A percentile compares a stretch with the other conserved stretches of the same genome.
These are phyloP conservation scores for carrot (Daucus carota) DNA, from an alignment of 129 eudicot genomes.

Conservation along the genomic window DH1_v3.0 NC_030383.2:16284001-16284500, in stretches of 20 bases:
- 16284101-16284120: slow-evolving; percentile 35
- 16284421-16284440: background rate
- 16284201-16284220: background rate
- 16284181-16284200: background rate
- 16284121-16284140: slow-evolving; percentile 38
- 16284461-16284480: background rate
- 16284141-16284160: background rate
- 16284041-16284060: background rate
- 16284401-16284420: background rate
- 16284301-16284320: background rate
- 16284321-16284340: slow-evolving; percentile 9
- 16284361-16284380: background rate
- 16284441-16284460: background rate
- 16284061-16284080: slow-evolving; percentile 38
- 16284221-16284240: too few relatives aligned
- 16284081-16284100: slow-evolving; percentile 6
- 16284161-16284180: background rate
- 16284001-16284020: background rate
- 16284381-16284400: background rate
- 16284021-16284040: background rate
- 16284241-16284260: too few relatives aligned
- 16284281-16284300: too few relatives aligned
- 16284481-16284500: background rate
- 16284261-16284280: too few relatives aligned
- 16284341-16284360: slow-evolving; percentile 1